A percentile compares a stretch with the other conserved stretches of the same genome.
phyloP scores from a whole-genome alignment of 2,329 filamentous ascomycete species.

The Tolypocladium endophyticum region DNA sequence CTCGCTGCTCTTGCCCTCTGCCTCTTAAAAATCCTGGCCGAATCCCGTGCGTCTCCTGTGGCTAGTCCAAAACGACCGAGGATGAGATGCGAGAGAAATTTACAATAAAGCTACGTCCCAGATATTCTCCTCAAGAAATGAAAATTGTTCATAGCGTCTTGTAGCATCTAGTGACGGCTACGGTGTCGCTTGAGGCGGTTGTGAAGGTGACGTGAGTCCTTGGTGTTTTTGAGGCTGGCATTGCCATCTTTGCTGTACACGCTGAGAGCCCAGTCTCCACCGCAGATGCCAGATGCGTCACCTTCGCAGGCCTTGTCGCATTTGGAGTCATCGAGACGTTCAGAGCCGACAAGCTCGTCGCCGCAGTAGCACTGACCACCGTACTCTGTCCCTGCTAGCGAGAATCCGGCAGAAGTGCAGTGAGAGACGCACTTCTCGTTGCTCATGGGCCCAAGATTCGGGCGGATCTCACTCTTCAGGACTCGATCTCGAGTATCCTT shows the following conservation, averaged over 20 bases:
- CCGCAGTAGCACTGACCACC: slow-evolving; percentile 44
- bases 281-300: slow-evolving; percentile 36
- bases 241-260: slow-evolving; percentile 30
- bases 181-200: slow-evolving; percentile 24
- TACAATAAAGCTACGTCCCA: slow-evolving; percentile 4
- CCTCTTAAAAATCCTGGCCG: not conserved
- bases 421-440: slow-evolving; percentile 36
- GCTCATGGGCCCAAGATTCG: slow-evolving; percentile 30
- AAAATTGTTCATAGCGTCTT: not conserved
- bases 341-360: slow-evolving; percentile 19
- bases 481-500: slow-evolving; percentile 24
- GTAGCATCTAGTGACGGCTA: slow-evolving; percentile 11
- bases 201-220: slow-evolving; percentile 24
- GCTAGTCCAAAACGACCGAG: not conserved
- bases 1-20: not conserved
- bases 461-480: slow-evolving; percentile 27
- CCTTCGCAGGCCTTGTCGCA: slow-evolving; percentile 38
- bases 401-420: slow-evolving; percentile 31
- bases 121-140: not conserved
- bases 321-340: slow-evolving; percentile 29
- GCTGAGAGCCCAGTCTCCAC: slow-evolving; percentile 34
- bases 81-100: not conserved
- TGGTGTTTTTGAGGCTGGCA: slow-evolving; percentile 14
- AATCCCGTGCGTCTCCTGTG: not conserved
- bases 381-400: slow-evolving; percentile 40